Conservation (phyloP, 2,329 filamentous ascomycete species). For the Cryoendolithus antarcticus region DNA sequence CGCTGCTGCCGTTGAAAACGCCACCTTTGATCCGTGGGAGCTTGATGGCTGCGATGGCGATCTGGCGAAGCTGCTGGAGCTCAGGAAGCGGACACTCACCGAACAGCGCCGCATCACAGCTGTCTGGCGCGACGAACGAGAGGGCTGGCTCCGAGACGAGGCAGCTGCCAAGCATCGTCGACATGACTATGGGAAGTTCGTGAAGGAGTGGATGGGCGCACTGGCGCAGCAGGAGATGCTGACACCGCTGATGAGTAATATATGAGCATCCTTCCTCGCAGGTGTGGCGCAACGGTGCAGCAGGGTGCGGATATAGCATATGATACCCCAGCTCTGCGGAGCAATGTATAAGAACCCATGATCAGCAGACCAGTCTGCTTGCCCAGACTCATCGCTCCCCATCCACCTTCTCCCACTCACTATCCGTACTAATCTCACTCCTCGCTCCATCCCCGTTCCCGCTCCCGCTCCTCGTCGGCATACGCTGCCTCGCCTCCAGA, state of each 20-base stretch:
- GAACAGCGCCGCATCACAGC: slow-evolving; percentile 33
- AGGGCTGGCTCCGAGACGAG: slow-evolving; percentile 36
- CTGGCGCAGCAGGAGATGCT: slow-evolving; percentile 56
- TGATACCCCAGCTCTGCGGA: too few relatives aligned
- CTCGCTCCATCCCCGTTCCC: slow-evolving; percentile 6
- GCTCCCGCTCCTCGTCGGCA: slow-evolving; percentile 9
- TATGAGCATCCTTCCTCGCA: too few relatives aligned
- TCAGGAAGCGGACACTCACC: slow-evolving; percentile 29
- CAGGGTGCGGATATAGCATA: too few relatives aligned
- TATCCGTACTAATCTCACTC: slow-evolving; percentile 55
- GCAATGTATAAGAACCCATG: too few relatives aligned
- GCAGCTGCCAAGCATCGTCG: slow-evolving; percentile 43
- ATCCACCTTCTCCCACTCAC: slow-evolving; percentile 94
- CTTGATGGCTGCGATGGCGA: slow-evolving; percentile 12
- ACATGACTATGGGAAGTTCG: slow-evolving; percentile 49
- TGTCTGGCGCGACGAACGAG: slow-evolving; percentile 39
- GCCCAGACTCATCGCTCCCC: slow-evolving; percentile 40
- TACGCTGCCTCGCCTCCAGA: slow-evolving; percentile 8
- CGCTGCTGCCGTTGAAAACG: too few relatives aligned
- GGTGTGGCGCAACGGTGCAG: too few relatives aligned
- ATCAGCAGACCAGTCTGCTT: too few relatives aligned
- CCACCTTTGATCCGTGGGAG: slow-evolving; percentile 6
- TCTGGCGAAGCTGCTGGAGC: slow-evolving; percentile 21
- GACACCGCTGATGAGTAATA: slow-evolving; percentile 12
- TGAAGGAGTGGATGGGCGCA: slow-evolving; percentile 57